Evolutionary conservation across 805 yeast species (phyloP).

Genomic region (Ogataea thermomethanolica): DNA sequence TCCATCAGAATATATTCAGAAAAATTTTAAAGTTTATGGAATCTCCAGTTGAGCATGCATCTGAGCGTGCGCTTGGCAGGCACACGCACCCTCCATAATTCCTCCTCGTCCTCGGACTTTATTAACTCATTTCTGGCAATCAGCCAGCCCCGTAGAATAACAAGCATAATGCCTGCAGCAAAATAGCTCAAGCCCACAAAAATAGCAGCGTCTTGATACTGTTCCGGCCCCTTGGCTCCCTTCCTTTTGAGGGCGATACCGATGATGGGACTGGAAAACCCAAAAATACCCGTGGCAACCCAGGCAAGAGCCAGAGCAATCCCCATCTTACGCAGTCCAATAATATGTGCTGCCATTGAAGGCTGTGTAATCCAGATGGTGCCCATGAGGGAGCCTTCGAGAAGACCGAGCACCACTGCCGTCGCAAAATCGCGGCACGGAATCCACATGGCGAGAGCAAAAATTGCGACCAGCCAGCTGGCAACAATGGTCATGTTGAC

Average conservation of each 20-base stretch:
- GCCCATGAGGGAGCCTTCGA: conserved; percentile 60
- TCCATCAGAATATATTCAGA: not conserved
- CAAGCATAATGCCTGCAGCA: conserved; percentile 40
- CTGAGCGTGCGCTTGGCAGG: conserved; percentile 6
- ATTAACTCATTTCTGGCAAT: conserved; percentile 43
- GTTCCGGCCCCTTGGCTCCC: conserved; percentile 38
- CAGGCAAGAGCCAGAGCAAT: conserved; percentile 48
- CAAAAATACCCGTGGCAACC: conserved; percentile 47
- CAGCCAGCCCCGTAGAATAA: conserved; percentile 52
- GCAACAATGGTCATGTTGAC: conserved; percentile 41
- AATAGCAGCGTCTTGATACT: conserved; percentile 51
- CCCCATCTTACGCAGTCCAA: conserved; percentile 51
- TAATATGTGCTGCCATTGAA: conserved; percentile 48
- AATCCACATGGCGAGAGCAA: conserved; percentile 51
- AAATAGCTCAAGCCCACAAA: conserved; percentile 57
- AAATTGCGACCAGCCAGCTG: conserved; percentile 38
- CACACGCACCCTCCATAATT: conserved; percentile 18
- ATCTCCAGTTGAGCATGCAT: conserved; percentile 8
- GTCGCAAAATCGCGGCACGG: conserved; percentile 58
- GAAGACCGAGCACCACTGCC: conserved; percentile 47
- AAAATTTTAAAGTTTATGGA: conserved; percentile 12
- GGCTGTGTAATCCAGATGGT: conserved; percentile 54
- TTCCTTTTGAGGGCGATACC: conserved; percentile 48
- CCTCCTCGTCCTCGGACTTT: conserved; percentile 19
- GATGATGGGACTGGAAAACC: conserved; percentile 57